Base-by-base conservation (phyloP, 2,329 filamentous ascomycete genomes). In the Aphanoascus verrucosus region DNA sequence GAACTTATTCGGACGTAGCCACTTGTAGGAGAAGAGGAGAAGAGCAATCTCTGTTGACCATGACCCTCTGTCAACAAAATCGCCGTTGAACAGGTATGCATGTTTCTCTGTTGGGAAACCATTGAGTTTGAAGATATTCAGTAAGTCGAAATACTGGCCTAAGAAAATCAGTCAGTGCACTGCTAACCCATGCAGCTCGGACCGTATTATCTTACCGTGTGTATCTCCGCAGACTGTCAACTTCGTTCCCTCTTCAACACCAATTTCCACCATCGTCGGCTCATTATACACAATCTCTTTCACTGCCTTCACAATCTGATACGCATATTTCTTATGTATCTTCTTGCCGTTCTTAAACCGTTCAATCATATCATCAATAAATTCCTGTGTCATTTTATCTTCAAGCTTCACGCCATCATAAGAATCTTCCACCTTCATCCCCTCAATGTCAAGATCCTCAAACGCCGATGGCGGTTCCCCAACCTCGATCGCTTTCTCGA, bases 31-130 rank as follows among this genome's bases (percentile, higher is more conserved):
- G 69, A 96, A 98, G 17, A 98, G 77, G 9, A 96, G 77, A 45
- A 98, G 77, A 9, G 89, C 91, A 61, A 98, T 94, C 69, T 98
- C 93, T n/a, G 84, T 89, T 5, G 91, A 97, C 93, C 93, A 98
- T 37, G 89, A 96, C 28, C 93, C 93, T 67, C 93, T 82, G 68
- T 98, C 93, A 52, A 98, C 93, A 66, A 98, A 98, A 72, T 98
- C 93, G 59, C 93, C 93, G 69, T 98, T 98, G 78, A 98, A 98
- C 11, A 98, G 79, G 67, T 97, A 98, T 69, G 84, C 86, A 68
- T 97, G 89, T 66, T 86, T 88, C 57, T 91, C 88, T 14, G 79
- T 81, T 0, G 93, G 93, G 58, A 78, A 80, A 41, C 93, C 93
- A 62, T 95, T 96, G 54, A 93, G 79, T 59, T 87, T 79, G 82